Evolutionary conservation across 2,329 filamentous ascomycete genomes (phyloP).

Genomic region (Beauveria bassiana): DNA sequence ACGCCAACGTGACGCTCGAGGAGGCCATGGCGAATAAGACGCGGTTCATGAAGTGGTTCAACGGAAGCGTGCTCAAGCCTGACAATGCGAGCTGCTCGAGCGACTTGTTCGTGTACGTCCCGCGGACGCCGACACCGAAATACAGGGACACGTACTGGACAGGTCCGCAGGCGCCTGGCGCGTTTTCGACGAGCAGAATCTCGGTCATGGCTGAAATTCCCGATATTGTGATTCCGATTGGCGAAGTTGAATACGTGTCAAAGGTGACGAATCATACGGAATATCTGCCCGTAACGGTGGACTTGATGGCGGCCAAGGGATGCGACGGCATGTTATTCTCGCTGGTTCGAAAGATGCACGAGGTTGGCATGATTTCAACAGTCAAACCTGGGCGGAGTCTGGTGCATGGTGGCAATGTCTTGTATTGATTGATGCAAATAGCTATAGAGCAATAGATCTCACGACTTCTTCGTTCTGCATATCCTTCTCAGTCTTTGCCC

Average conservation of each 20-base stretch:
- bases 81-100: conserved; percentile 36
- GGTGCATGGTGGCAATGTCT: neutral
- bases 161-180: conserved; percentile 36
- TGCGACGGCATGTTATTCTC: conserved; percentile 52
- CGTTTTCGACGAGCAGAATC: conserved; percentile 33
- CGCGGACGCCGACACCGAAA: conserved; percentile 17
- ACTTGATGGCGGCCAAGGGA: conserved; percentile 49
- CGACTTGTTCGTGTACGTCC: conserved; percentile 40
- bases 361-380: neutral
- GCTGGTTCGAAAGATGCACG: conserved; percentile 23
- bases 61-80: conserved; percentile 33
- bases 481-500: neutral
- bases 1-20: conserved; percentile 20
- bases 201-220: conserved; percentile 29
- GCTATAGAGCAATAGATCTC: neutral
- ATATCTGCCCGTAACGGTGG: conserved; percentile 47
- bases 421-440: neutral
- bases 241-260: conserved; percentile 28
- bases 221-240: conserved; percentile 34
- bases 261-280: conserved; percentile 38
- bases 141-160: conserved; percentile 28
- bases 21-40: conserved; percentile 43
- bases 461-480: neutral
- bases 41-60: conserved; percentile 38
- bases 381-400: conserved; percentile 5